Conservation (phyloP, 2,329 filamentous ascomycete species). For the Colletotrichum sp. region DNA sequence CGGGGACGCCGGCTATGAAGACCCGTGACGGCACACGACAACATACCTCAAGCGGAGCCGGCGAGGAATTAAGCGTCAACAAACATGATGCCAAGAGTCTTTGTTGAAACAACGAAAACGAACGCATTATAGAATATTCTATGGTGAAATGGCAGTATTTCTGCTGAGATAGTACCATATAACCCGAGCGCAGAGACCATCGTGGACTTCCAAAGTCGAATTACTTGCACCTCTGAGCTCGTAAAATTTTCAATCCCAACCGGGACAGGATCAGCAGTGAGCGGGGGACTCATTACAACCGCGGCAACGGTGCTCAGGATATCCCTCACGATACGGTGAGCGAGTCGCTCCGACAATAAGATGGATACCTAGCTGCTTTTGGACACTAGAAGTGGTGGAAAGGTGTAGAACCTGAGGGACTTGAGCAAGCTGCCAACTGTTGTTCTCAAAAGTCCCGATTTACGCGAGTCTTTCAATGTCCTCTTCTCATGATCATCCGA, state of each 20-base stretch:
- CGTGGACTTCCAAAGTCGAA: background rate
- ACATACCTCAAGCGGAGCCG: background rate
- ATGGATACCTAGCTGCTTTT: background rate
- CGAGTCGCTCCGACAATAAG: background rate
- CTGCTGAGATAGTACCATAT: accelerated
- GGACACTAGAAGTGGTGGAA: background rate
- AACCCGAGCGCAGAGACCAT: background rate
- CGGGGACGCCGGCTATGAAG: background rate
- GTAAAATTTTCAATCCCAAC: background rate
- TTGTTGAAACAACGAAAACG: background rate
- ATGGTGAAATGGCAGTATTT: accelerated
- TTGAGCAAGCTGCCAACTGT: background rate
- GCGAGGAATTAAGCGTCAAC: background rate
- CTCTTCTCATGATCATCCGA: background rate
- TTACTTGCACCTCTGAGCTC: background rate
- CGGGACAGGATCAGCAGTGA: background rate
- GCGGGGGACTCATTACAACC: background rate
- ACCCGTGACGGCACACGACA: background rate
- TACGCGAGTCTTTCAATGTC: background rate
- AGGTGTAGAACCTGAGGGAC: accelerated
- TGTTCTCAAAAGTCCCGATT: background rate
- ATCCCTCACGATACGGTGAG: background rate
- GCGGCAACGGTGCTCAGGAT: background rate
- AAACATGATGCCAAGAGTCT: background rate
- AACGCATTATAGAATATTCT: background rate